A percentile compares a stretch with the other conserved stretches of the same genome.
Evolutionary conservation across 2,329 filamentous ascomycete genomes (phyloP).

Genomic region (Phaeophleospora eucalypticola): DNA sequence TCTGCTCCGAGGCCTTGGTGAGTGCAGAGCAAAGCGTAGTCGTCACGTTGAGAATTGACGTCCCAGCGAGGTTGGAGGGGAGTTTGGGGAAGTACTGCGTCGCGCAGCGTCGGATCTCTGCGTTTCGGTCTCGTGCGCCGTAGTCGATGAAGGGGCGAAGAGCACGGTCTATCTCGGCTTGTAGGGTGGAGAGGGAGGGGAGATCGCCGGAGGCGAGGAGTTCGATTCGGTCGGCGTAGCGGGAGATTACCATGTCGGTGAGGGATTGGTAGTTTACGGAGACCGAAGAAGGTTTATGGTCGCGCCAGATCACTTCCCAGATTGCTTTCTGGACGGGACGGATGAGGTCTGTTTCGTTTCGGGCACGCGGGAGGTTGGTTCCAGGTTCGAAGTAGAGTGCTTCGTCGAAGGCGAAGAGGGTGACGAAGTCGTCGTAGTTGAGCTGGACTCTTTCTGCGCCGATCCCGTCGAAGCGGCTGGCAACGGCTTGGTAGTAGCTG

Average conservation of each 20-base stretch:
- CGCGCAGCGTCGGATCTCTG: slow-evolving; percentile 47
- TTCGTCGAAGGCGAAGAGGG: slow-evolving; percentile 40
- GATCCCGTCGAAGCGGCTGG: slow-evolving; percentile 43
- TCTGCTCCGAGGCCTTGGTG: slow-evolving; percentile 19
- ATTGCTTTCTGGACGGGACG: slow-evolving; percentile 43
- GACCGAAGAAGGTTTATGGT: not conserved
- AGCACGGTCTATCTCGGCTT: slow-evolving; percentile 26
- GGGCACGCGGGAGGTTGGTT: slow-evolving; percentile 37
- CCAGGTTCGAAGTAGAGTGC: slow-evolving; percentile 33
- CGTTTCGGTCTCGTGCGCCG: slow-evolving; percentile 32
- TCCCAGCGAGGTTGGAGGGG: slow-evolving; percentile 27
- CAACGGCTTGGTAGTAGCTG: slow-evolving; percentile 40
- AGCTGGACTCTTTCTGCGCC: slow-evolving; percentile 41
- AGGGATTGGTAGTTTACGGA: slow-evolving; percentile 62
- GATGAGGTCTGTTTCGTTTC: slow-evolving; percentile 36
- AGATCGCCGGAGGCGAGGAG: slow-evolving; percentile 28
- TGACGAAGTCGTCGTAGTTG: slow-evolving; percentile 49
- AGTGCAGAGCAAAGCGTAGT: slow-evolving; percentile 35
- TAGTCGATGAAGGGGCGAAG: slow-evolving; percentile 40
- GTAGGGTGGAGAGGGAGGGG: slow-evolving; percentile 22
- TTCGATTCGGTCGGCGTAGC: slow-evolving; percentile 57
- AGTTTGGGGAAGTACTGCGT: slow-evolving; percentile 38
- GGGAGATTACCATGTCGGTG: slow-evolving; percentile 60
- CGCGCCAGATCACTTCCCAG: slow-evolving; percentile 38
- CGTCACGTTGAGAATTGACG: slow-evolving; percentile 30